phyloP scores from a whole-genome alignment of 2,329 filamentous ascomycete genomes.

The Sporothrix dimorphospora region DNA sequence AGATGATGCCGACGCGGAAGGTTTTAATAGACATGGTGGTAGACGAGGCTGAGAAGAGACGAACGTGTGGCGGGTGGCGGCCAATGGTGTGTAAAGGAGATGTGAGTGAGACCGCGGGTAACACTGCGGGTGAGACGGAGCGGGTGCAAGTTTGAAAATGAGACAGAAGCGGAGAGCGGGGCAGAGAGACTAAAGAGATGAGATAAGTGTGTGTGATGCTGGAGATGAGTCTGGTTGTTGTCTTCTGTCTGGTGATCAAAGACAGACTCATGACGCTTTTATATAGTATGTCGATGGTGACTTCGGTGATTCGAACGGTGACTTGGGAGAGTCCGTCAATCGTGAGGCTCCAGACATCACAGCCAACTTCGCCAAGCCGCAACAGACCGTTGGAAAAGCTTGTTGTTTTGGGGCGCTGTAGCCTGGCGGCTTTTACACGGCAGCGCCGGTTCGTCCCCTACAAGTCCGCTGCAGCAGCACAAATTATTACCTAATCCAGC shows the following conservation, averaged over 20 bases:
- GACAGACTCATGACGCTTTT: not conserved
- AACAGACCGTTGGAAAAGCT: not conserved
- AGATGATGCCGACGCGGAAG: conserved; percentile 37
- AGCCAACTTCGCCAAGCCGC: not conserved
- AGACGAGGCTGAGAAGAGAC: not conserved
- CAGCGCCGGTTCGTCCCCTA: not conserved
- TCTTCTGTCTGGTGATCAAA: not conserved
- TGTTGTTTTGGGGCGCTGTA: not conserved
- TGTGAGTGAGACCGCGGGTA: not conserved
- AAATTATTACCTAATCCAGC: not conserved
- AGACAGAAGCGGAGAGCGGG: not conserved
- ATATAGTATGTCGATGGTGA: not conserved
- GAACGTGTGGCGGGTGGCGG: not conserved
- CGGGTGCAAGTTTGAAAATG: not conserved
- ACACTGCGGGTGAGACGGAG: not conserved
- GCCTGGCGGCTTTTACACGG: conserved; percentile 4
- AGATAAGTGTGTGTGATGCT: not conserved
- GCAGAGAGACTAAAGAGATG: not conserved
- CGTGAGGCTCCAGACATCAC: not conserved
- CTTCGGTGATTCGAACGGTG: not conserved
- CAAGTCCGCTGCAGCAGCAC: not conserved
- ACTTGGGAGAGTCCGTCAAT: not conserved
- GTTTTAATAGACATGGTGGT: conserved; percentile 18
- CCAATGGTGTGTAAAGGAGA: not conserved
- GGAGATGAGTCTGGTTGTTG: not conserved